Percentiles rank a stretch among this genome's conserved stretches.
Conservation (phyloP, 257 asterid species). For the Leptodermis oblonga region DNA sequence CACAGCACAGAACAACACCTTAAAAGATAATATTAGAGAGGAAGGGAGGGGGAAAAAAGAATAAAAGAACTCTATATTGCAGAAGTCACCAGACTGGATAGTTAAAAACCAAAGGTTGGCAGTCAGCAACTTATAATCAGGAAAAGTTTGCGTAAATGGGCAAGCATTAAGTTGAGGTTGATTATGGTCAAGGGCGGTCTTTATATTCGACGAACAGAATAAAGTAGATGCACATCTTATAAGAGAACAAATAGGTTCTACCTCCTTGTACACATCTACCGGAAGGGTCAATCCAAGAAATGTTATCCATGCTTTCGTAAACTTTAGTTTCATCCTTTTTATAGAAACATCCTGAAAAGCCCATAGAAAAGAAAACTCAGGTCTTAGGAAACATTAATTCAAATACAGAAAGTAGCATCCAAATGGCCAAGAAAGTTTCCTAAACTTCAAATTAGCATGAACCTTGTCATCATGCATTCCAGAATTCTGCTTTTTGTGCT, state of each 20-base stretch:
- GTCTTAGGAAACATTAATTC: background rate
- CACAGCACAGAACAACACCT: slow-evolving; percentile 1
- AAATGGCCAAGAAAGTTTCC: slow-evolving; percentile 8
- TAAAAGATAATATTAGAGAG: no score
- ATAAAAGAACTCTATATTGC: no score
- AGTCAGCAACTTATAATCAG: no score
- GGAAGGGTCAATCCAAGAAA: slow-evolving; percentile 82
- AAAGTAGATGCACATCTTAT: background rate
- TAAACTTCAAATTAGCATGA: slow-evolving; percentile 9
- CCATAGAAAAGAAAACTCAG: slow-evolving; percentile 10
- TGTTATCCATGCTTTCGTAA: slow-evolving; percentile 88
- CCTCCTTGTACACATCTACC: slow-evolving; percentile 92
- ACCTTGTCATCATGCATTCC: slow-evolving; percentile 40
- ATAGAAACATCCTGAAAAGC: slow-evolving; percentile 53
- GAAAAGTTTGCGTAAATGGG: no score
- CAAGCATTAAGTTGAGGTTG: background rate
- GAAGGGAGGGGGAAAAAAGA: no score
- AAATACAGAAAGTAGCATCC: slow-evolving; percentile 3
- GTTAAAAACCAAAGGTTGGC: no score
- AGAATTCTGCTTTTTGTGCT: slow-evolving; percentile 23
- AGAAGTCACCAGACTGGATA: no score
- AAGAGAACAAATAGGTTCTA: slow-evolving; percentile 17
- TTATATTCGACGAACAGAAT: background rate
- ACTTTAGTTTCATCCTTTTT: slow-evolving; percentile 81
- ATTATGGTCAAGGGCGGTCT: no score